Base-by-base conservation (phyloP, 164 flowering plant genomes). In the Chimonanthus salicifolius region DNA sequence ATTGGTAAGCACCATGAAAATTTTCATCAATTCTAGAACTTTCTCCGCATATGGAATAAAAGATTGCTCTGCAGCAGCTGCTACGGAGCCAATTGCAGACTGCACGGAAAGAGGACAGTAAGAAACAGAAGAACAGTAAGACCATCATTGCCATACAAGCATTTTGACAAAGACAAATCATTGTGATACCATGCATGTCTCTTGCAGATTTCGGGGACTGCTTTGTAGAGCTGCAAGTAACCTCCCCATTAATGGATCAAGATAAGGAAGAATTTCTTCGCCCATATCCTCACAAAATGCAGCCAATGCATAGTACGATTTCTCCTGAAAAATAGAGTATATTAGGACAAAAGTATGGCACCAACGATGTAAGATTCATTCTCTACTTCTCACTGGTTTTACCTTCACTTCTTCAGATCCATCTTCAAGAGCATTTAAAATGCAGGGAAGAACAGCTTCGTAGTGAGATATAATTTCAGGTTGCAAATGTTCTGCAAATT, bases 231-330 rank as follows among this genome's bases (percentile, higher is more conserved):
- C 89, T 69, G 87, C 76, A 67, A 95, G 86, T 64, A 95, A 82
- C 80, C 90, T 90, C 71, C 82, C 90, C 98, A 95, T 93, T 81
- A 95, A 82, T 64, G 96, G 88, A 75, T 90, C 98, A 73, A 95
- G 84, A 76, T 84, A 93, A 69, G 97, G 93, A 78, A 92, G 91
- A 68, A 94, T 94, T 75, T 92, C 98, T 69, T 86, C 91, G 21
- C 96, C 98, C 99, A 94, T 94, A 81, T 94, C 82, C 85, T 94
- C 99, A 85, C 99, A 94, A 81, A 95, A 95, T 77, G 98, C 97
- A 7, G 99, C 97, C 85, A 95, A 78, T 47, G 99, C 99, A 85
- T 95, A 95, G 71, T 95, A 95, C 69, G 98, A 95, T 79, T 95
- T 95, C 76, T 95, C 99, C 99, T 95, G 87, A 62, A 72, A 64